Conservation (phyloP, 306 rosid species). For the Vigna nakashimae region DNA sequence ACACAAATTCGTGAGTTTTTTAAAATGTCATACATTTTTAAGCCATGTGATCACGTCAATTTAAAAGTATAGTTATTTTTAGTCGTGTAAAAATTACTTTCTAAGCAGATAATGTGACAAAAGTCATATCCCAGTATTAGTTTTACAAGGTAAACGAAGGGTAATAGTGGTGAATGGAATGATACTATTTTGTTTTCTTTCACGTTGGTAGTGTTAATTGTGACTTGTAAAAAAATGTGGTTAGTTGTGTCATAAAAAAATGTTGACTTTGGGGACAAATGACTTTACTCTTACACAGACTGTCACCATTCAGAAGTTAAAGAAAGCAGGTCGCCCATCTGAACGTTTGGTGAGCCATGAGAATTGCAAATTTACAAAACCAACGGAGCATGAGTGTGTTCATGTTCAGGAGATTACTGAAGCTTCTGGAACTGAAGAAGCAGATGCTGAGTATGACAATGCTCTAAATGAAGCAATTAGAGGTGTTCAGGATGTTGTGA, state of each 20-base stretch:
- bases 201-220: neutral
- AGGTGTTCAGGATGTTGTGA: conserved; percentile 89
- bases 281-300: conserved; percentile 61
- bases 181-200: neutral
- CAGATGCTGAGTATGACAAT: conserved; percentile 81
- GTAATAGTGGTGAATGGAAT: conserved; percentile 19
- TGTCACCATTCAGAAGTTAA: conserved; percentile 79
- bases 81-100: neutral
- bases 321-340: conserved; percentile 87
- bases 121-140: neutral
- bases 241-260: neutral
- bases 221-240: neutral
- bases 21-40: too few relatives aligned
- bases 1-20: neutral
- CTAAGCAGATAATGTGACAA: neutral
- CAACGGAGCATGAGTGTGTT: conserved; percentile 75
- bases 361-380: conserved; percentile 72
- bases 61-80: neutral
- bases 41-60: neutral
- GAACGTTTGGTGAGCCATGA: conserved; percentile 85
- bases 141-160: neutral
- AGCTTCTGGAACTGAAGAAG: conserved; percentile 88
- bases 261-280: conserved; percentile 43
- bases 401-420: conserved; percentile 86
- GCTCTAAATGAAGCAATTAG: conserved; percentile 88